phyloP scores from a whole-genome alignment of 768 basidiomycete species.

The Rhodotorula diobovata region DNA sequence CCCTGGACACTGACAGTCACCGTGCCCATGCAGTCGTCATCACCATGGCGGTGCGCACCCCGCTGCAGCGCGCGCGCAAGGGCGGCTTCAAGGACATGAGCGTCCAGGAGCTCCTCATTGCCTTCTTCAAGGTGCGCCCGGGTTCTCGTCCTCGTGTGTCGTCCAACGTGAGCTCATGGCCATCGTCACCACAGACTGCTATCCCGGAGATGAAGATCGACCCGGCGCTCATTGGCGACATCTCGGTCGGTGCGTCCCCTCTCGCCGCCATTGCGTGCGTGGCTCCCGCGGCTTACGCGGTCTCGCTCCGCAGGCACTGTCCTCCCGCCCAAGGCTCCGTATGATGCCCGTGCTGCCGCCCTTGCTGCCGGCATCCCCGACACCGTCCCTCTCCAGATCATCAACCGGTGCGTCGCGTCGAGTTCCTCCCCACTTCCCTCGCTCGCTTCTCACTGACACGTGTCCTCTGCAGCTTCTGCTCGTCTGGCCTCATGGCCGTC shows the following conservation, averaged over 20 bases:
- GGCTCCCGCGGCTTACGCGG: constrained; percentile 40
- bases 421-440: not conserved
- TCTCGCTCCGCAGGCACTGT: constrained; percentile 62
- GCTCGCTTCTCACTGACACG: not conserved
- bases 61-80: constrained; percentile 83
- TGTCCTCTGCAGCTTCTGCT: constrained; percentile 58
- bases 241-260: constrained; percentile 49
- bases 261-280: not conserved
- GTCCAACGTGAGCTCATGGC: not conserved
- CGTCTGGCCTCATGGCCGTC: constrained; percentile 75
- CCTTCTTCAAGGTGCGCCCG: constrained; percentile 26
- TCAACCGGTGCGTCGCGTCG: constrained; percentile 57
- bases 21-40: constrained; percentile 61
- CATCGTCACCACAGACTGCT: constrained; percentile 5
- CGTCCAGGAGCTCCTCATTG: constrained; percentile 37
- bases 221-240: constrained; percentile 76
- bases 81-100: constrained; percentile 81
- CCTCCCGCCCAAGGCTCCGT: constrained; percentile 72
- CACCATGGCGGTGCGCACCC: constrained; percentile 76
- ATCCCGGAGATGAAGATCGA: constrained; percentile 52
- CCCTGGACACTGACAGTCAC: not conserved
- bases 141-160: not conserved
- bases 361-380: constrained; percentile 75
- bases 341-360: constrained; percentile 81
- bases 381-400: constrained; percentile 67